Evolutionary conservation across 2,329 filamentous ascomycete genomes (phyloP), one percentile per base, ranked within the genome.

Genomic region (Thermomyces lanuginosus): DNA sequence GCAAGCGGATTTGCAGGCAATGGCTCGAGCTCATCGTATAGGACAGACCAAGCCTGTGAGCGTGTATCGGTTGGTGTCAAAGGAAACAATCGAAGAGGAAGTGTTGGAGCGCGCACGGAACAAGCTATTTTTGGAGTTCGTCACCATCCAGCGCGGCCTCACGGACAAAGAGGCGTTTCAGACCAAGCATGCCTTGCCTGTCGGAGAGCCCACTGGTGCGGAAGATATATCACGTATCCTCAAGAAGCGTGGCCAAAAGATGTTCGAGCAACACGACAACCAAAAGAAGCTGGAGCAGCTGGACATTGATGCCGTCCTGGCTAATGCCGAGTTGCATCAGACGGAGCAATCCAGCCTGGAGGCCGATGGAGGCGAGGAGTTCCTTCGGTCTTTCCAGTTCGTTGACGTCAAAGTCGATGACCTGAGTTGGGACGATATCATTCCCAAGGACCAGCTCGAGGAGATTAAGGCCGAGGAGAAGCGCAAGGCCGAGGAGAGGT

Each of bases 31-130:
- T 32, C 91, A 98, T 56, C 79, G 89, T 51, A 98, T 98, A 38
- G 89, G 89, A 2, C 89, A 98, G 50, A 92, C 89, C 49, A 83
- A 76, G 36, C 86, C 89, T 5, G 89, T 98, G 38, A 95, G 80
- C 38, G 86, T 98, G 27, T 98, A 95, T 47, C 77, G 91, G 18
- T 66, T 98, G 5, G 86, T 98, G 1, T 92, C 89, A 2, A 95
- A 95, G 53, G 89, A 98, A 51, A 98, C 89, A 0, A 86, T 98
- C 4, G 89, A 98, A 48, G 89, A 98, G 52, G 89, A 98, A 51
- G 83, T 98, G 22, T 69, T 98, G 24, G 91, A 95, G 54, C 76
- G 89, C 36, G 89, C 89, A 21, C 77, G 86, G 29, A 95, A 98
- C 57, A 98, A 98, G 62, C 76, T 95, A 26, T 77, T 98, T 53